Percentiles rank a stretch among this genome's conserved stretches.
Evolutionary conservation across 1,284 basidiomycete species (phyloP).

Genomic region (Violaceomyces palustris): DNA sequence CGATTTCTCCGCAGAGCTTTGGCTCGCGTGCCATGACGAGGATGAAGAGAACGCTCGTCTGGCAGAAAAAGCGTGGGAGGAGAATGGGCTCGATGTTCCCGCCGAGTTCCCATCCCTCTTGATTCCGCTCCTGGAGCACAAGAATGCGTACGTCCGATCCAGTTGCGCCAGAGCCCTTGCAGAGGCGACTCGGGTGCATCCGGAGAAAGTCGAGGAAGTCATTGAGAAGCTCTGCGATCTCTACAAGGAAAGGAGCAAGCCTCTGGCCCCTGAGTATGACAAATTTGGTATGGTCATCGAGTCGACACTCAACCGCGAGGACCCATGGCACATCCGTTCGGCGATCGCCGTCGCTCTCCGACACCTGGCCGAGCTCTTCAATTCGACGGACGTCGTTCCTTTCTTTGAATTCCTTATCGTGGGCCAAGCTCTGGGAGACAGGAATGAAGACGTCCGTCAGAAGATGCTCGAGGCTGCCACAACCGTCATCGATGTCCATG

Average conservation of each 20-base stretch:
- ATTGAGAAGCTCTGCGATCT: slow-evolving; percentile 62
- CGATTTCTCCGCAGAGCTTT: slow-evolving; percentile 84
- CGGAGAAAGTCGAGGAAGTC: slow-evolving; percentile 62
- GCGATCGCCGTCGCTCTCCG: slow-evolving; percentile 72
- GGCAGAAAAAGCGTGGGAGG: slow-evolving; percentile 83
- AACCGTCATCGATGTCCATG: slow-evolving; percentile 76
- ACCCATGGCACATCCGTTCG: slow-evolving; percentile 81
- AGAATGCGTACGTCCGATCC: slow-evolving; percentile 73
- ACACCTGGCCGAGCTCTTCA: slow-evolving; percentile 66
- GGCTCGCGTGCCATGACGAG: slow-evolving; percentile 82
- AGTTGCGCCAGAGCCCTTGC: slow-evolving; percentile 71
- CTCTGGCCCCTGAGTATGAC: slow-evolving; percentile 61
- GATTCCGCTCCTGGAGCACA: slow-evolving; percentile 69
- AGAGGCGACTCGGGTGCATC: slow-evolving; percentile 71
- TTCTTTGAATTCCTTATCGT: slow-evolving; percentile 85
- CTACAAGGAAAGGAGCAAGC: slow-evolving; percentile 82
- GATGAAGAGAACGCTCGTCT: slow-evolving; percentile 86
- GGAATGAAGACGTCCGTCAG: slow-evolving; percentile 72
- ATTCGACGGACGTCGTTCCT: slow-evolving; percentile 64
- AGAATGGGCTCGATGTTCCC: slow-evolving; percentile 87
- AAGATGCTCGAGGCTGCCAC: slow-evolving; percentile 83
- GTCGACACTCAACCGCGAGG: slow-evolving; percentile 78
- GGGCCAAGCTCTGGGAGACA: slow-evolving; percentile 82
- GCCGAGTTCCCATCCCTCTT: slow-evolving; percentile 67
- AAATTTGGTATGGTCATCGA: slow-evolving; percentile 80